Evolutionary conservation across 768 basidiomycete species (phyloP).

Genomic region (Hysterangium stoloniferum): DNA sequence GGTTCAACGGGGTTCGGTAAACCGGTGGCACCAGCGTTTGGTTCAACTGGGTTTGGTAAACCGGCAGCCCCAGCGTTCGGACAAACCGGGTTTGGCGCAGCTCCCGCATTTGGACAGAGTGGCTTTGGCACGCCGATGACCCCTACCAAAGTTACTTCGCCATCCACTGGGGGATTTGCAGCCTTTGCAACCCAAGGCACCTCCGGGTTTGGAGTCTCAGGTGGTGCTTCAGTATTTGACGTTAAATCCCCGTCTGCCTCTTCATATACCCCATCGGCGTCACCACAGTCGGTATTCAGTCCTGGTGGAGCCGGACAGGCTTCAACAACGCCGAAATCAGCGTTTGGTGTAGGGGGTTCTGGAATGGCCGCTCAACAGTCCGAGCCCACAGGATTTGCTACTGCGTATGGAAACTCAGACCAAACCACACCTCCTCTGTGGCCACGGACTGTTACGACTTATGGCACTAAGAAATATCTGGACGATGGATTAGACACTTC

Average conservation of each 20-base stretch:
- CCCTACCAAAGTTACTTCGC: conserved; percentile 11
- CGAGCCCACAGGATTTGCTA: not conserved
- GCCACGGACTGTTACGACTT: too few relatives aligned
- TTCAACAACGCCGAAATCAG: not conserved
- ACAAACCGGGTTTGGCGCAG: conserved; percentile 15
- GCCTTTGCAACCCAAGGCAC: conserved; percentile 18
- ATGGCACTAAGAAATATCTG: too few relatives aligned
- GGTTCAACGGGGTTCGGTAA: conserved; percentile 27
- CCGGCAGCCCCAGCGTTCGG: conserved; percentile 12
- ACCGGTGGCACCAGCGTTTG: conserved; percentile 11
- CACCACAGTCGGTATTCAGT: not conserved
- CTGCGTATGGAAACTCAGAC: conserved; percentile 1
- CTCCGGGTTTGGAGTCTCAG: not conserved
- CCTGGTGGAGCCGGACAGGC: not conserved
- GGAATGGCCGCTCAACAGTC: not conserved
- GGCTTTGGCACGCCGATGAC: conserved; percentile 13
- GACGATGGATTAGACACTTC: too few relatives aligned
- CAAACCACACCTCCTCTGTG: too few relatives aligned
- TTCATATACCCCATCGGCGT: conserved; percentile 22
- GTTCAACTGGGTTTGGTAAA: conserved; percentile 12
- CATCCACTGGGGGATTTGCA: conserved; percentile 19
- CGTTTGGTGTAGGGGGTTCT: not conserved
- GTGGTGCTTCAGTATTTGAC: conserved; percentile 5
- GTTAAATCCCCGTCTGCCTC: conserved; percentile 17
- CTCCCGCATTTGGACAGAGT: conserved; percentile 21